Evolutionary conservation across 257 asterid species (phyloP), one percentile per base, ranked within the genome.

Genomic region (Nyctanthes arbortristis): DNA sequence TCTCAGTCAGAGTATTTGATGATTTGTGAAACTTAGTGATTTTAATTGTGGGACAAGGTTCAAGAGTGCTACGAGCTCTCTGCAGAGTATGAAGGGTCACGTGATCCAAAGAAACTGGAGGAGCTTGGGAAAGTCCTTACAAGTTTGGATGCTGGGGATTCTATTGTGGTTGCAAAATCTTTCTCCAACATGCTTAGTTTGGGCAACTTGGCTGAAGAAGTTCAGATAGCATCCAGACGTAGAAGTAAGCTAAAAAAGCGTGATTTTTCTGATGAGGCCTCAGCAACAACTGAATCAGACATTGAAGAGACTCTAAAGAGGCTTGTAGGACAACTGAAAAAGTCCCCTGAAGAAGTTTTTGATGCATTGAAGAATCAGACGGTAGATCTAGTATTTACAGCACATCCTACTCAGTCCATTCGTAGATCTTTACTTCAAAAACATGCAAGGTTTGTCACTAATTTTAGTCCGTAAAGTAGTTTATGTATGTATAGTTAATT

Each of bases 191-290:
- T 93, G 99, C 96, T 93, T 73, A 93, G 73, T 77, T 84, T 93
- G 45, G 99, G 86, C 70, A 93, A 91, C 76, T 93, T 93, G 72
- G 99, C 97, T 4, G 99, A 93, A 77, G 99, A 93, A 79, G 99
- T 93, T 80, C 99, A 93, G 87, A 91, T 93, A 78, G 99, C 99
- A 7, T 87, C 84, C 87, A 82, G 99, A 45, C 90, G 97, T 16
- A 81, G 99, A 80, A 84, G 56, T 37, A 93, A 93, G 83, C 67
- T 87, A 55, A 91, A 93, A 58, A 89, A 88, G 75, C 75, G 88
- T 2, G 95, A 88, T 64, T 87, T 88, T 65, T 85, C 94, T 3
- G 99, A 91, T 66, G 99, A 93, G 86, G 96, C 96, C 49, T 82
- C 93, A 29, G 99, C 99, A 33, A 81, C 90, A 3, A 93, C 97